These are phyloP conservation scores for Nicotiana tomentosiformis DNA, from an alignment of 257 asterid genomes.

Conservation along the genomic window DNA sequence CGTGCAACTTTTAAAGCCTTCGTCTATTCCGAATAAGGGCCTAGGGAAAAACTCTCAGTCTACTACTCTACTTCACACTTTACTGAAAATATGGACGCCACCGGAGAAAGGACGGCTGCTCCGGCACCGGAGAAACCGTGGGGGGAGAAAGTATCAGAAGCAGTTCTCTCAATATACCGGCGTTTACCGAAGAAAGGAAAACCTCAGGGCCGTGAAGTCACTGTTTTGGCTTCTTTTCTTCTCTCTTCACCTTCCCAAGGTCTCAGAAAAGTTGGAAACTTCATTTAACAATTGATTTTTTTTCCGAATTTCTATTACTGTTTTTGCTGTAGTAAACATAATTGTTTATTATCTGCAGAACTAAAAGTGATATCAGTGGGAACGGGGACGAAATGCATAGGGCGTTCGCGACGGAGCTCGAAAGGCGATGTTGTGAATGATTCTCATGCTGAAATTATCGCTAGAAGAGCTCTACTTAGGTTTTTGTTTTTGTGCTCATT, in stretches of 20 bases:
- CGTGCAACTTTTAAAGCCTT: too few relatives aligned
- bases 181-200: conserved; percentile 84
- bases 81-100: conserved; percentile 7
- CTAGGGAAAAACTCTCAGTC: too few relatives aligned
- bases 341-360: conserved; percentile 25
- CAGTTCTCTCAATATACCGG: conserved; percentile 42
- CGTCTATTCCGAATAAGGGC: too few relatives aligned
- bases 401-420: conserved; percentile 53
- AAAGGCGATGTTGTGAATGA: conserved; percentile 83
- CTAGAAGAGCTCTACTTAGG: conserved; percentile 88
- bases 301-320: too few relatives aligned
- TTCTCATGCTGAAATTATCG: conserved; percentile 89
- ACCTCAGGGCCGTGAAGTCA: conserved; percentile 97
- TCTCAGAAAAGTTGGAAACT: neutral
- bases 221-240: conserved; percentile 88
- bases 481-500: neutral
- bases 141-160: conserved; percentile 54
- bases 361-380: conserved; percentile 76
- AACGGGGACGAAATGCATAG: conserved; percentile 93
- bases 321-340: neutral
- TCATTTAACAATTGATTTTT: too few relatives aligned
- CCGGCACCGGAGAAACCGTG: conserved; percentile 29
- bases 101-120: conserved; percentile 14
- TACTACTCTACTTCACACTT: neutral
- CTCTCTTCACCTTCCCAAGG: conserved; percentile 64